These are phyloP conservation scores for Globisporangium camurandrum DNA, from an alignment of 352 stramenopile genomes.

Conservation along the genomic window DNA sequence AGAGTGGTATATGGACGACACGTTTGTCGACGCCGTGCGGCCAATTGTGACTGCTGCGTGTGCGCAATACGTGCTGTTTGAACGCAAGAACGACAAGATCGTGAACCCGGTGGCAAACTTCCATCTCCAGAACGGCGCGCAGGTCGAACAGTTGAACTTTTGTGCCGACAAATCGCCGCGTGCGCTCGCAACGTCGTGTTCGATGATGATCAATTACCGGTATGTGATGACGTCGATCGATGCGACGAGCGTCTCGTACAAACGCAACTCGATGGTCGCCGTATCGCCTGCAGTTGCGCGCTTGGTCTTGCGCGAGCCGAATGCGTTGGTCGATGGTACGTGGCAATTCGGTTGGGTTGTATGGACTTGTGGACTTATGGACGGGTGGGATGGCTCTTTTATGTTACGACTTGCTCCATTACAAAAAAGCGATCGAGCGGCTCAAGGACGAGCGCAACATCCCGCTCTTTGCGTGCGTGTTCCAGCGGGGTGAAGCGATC, in stretches of 20 bases:
- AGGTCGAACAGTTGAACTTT: constrained; percentile 85
- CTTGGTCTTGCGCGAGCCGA: constrained; percentile 42
- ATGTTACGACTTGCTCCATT: too few relatives aligned
- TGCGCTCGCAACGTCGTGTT: constrained; percentile 35
- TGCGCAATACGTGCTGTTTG: constrained; percentile 75
- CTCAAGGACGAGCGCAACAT: constrained; percentile 38
- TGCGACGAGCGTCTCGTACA: constrained; percentile 74
- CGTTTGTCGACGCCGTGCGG: constrained; percentile 38
- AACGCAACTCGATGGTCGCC: constrained; percentile 55
- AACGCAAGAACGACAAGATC: constrained; percentile 69
- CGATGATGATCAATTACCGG: constrained; percentile 86
- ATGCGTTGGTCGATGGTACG: constrained; percentile 59
- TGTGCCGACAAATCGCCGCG: constrained; percentile 50
- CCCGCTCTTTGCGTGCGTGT: constrained; percentile 67
- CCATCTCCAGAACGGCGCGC: constrained; percentile 76
- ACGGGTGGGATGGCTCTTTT: too few relatives aligned
- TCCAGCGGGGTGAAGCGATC: constrained; percentile 50
- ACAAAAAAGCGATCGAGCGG: constrained; percentile 36
- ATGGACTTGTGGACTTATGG: background rate
- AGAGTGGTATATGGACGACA: constrained; percentile 39
- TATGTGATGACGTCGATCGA: constrained; percentile 82
- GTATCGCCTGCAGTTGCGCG: constrained; percentile 48
- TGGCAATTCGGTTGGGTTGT: background rate
- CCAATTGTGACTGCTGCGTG: constrained; percentile 53
- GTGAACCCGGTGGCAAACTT: constrained; percentile 81